These are phyloP conservation scores for Podospora pseudoanserina DNA, from an alignment of 495 filamentous ascomycete species.

Conservation along the genomic window DNA sequence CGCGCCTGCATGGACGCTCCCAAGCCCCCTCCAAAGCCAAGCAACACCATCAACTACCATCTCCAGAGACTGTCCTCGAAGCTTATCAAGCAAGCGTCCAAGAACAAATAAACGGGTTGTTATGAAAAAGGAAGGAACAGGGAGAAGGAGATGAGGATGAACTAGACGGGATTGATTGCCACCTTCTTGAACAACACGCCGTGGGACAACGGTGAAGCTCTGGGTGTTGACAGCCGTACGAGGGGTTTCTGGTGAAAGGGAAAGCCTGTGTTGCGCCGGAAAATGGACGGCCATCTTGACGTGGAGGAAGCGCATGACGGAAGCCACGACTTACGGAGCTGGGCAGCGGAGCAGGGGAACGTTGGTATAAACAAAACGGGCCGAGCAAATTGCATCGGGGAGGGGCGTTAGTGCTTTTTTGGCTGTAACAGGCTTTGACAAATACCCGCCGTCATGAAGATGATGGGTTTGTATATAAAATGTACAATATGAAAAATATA, in stretches of 20 bases:
- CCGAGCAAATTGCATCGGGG: neutral
- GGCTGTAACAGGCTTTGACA: neutral
- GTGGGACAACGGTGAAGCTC: no score
- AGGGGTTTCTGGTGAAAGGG: neutral
- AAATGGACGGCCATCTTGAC: neutral
- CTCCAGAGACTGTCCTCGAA: conserved; percentile 79
- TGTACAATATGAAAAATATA: conserved; percentile 16
- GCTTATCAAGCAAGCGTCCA: conserved; percentile 58
- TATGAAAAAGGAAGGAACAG: neutral
- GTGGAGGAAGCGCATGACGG: neutral
- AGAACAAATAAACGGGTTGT: conserved; percentile 56
- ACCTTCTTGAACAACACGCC: no score
- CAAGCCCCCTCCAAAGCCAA: conserved; percentile 61
- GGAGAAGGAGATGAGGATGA: no score
- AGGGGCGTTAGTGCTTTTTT: neutral
- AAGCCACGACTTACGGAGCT: neutral
- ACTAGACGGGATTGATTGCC: no score
- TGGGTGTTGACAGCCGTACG: no score
- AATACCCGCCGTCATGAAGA: neutral
- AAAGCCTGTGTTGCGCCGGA: neutral
- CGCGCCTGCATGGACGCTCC: conserved; percentile 90
- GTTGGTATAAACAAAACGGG: neutral
- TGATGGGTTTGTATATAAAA: neutral
- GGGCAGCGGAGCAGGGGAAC: neutral
- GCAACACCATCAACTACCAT: conserved; percentile 95